Base-by-base conservation (phyloP, 192 early-diverging fungal genomes). In the Podila minutissima region DNA sequence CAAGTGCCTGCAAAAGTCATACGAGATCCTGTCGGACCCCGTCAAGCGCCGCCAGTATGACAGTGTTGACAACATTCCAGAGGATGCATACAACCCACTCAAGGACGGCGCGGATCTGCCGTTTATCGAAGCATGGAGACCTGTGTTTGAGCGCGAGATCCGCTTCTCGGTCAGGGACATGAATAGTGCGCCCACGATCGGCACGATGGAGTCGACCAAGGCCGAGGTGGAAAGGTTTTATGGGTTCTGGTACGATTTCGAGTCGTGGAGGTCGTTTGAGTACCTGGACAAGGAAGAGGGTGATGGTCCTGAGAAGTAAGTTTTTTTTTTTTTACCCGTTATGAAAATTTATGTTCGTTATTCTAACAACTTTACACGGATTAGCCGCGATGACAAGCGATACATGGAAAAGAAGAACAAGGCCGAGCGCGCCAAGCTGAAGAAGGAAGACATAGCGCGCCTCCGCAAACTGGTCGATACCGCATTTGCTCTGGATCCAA, bases 251-350 rank as follows among this genome's bases (percentile, higher is more conserved):
- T 83, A 84, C 62, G 60, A 72, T n/a, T 93, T 96, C 81, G 93
- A 96, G 55, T 94, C 93, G 24, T 95, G 94, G 94, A 78, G 95
- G 59, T 84, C 89, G 15, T 96, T 94, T 81, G 95, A 96, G 79
- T 91, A 88, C 49, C 71, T 93, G 58, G 94, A 96, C 71, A 94
- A 95, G 84, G 92, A 94, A 68, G 95, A 95, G 59, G 88, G 88
- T 32, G 93, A 94, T 32, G 78, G 81, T 13, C 79, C 83, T 5
- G 93, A 94, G 66, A 93, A 86, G 89, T 90, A 83, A 71, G 77
- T 50, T 19, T 26, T n/a, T n/a, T n/a, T n/a, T n/a, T n/a, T n/a
- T n/a, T 46, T 9, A 19, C 19, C 29, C 12, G 29, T 66, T 1
- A 9, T 50, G n/a, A n/a, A n/a, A n/a, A n/a, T n/a, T n/a, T n/a